Percentiles rank a stretch among this genome's conserved stretches.
phyloP scores from a whole-genome alignment of 495 filamentous ascomycete species.

The Pseudoneurospora amorphoporcata region DNA sequence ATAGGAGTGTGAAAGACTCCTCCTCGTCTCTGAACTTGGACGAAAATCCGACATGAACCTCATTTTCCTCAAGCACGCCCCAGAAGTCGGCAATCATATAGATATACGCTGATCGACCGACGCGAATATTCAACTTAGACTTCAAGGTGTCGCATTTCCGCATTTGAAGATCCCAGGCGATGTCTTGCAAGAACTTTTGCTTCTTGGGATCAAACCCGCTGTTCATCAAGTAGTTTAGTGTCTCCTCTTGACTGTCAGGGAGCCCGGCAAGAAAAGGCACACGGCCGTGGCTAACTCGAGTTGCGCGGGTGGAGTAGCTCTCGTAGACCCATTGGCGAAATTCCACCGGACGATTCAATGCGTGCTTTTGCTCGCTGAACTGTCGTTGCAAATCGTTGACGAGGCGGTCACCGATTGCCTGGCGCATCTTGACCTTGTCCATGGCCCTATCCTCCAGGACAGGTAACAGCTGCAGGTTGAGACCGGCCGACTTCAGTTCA shows the following conservation, averaged over 20 bases:
- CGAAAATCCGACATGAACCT: conserved; percentile 77
- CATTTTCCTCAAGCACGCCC: conserved; percentile 56
- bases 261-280: conserved; percentile 41
- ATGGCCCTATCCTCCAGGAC: conserved; percentile 62
- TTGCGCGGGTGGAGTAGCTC: conserved; percentile 24
- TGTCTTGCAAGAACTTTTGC: conserved; percentile 48
- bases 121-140: conserved; percentile 56
- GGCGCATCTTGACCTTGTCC: conserved; percentile 34
- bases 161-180: conserved; percentile 43
- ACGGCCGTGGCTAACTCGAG: conserved; percentile 22
- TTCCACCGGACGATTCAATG: conserved; percentile 38
- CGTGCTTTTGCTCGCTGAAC: conserved; percentile 48
- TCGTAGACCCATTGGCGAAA: conserved; percentile 49
- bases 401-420: conserved; percentile 49
- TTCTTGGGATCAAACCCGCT: conserved; percentile 54
- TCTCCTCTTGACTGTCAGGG: conserved; percentile 41
- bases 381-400: conserved; percentile 47
- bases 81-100: conserved; percentile 77
- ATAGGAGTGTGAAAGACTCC: conserved; percentile 47
- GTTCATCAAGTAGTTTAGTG: conserved; percentile 45
- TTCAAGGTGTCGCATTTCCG: conserved; percentile 45
- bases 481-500: conserved; percentile 48
- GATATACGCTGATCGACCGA: conserved; percentile 65
- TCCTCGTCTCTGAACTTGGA: conserved; percentile 44
- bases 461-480: conserved; percentile 70